These are phyloP conservation scores for Avena sativa DNA, from an alignment of 176 grass and related monocot genomes.

Conservation along the genomic window DNA sequence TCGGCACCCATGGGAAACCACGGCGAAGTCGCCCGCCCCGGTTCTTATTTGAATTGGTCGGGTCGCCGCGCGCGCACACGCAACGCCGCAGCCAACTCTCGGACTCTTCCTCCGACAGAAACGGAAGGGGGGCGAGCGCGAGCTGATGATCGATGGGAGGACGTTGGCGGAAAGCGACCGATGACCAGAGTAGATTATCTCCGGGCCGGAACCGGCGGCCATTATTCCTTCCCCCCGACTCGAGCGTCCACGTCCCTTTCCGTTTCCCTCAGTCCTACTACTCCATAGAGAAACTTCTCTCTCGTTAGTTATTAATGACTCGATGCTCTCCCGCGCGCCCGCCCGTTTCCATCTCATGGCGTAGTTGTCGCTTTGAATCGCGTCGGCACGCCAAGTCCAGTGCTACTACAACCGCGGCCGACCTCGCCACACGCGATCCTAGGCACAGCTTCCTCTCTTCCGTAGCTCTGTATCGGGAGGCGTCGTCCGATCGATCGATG, in stretches of 20 bases:
- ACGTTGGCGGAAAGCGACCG: neutral
- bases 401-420: neutral
- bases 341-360: neutral
- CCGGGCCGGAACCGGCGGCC: neutral
- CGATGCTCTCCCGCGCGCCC: neutral
- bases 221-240: neutral
- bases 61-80: neutral
- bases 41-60: neutral
- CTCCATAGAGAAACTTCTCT: neutral
- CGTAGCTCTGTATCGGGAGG: neutral
- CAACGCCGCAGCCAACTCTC: neutral
- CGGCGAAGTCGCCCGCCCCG: neutral
- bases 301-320: neutral
- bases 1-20: neutral
- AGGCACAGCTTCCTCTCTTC: neutral
- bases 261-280: neutral
- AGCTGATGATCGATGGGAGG: neutral
- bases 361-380: neutral
- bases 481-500: slow-evolving; percentile 35
- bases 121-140: neutral
- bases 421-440: neutral
- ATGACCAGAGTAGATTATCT: slow-evolving; percentile 48
- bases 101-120: neutral
- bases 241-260: slow-evolving; percentile 3
- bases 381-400: neutral